A percentile compares a stretch with the other conserved stretches of the same genome.
These are phyloP conservation scores for Hymenoscyphus scutula DNA, from an alignment of 2,329 filamentous ascomycete species.

Conservation along the genomic window DNA sequence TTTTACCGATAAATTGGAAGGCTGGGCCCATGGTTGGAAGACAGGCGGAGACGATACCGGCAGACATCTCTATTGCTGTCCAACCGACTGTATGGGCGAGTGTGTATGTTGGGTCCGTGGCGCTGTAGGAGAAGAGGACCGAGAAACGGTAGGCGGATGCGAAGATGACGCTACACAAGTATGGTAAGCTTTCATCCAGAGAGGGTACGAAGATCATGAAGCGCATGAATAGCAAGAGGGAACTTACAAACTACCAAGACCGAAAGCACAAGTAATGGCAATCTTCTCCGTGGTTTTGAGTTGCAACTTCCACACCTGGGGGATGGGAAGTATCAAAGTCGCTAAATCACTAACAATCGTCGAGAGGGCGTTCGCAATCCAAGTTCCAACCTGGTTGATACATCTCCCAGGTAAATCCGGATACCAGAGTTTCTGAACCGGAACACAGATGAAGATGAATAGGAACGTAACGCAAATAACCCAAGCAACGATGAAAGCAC, in stretches of 20 bases:
- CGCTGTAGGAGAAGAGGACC: conserved; percentile 45
- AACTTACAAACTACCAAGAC: conserved; percentile 46
- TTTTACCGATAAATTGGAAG: conserved; percentile 2
- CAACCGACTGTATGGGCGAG: conserved; percentile 47
- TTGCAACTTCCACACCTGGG: conserved; percentile 47
- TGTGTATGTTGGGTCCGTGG: conserved; percentile 45
- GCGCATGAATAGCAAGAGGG: too few relatives aligned
- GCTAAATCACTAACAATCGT: conserved; percentile 47
- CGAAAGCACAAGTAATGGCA: conserved; percentile 45
- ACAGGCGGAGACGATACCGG: conserved; percentile 52
- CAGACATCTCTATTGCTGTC: conserved; percentile 49
- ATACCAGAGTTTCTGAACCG: conserved; percentile 50
- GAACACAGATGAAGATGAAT: conserved; percentile 52
- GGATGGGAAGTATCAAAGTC: conserved; percentile 46
- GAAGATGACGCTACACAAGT: conserved; percentile 43
- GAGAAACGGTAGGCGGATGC: conserved; percentile 48
- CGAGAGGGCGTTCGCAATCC: conserved; percentile 50
- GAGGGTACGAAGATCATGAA: neutral
- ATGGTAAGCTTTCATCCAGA: neutral
- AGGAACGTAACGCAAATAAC: conserved; percentile 47
- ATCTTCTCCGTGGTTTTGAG: conserved; percentile 43
- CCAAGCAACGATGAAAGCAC: conserved; percentile 46
- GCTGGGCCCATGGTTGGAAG: conserved; percentile 50
- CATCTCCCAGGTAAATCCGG: conserved; percentile 45
- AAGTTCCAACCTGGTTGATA: conserved; percentile 49